Evolutionary conservation across 306 rosid genomes (phyloP), one percentile per base, ranked within the genome.

Genomic region (Dalbergia cultrata): DNA sequence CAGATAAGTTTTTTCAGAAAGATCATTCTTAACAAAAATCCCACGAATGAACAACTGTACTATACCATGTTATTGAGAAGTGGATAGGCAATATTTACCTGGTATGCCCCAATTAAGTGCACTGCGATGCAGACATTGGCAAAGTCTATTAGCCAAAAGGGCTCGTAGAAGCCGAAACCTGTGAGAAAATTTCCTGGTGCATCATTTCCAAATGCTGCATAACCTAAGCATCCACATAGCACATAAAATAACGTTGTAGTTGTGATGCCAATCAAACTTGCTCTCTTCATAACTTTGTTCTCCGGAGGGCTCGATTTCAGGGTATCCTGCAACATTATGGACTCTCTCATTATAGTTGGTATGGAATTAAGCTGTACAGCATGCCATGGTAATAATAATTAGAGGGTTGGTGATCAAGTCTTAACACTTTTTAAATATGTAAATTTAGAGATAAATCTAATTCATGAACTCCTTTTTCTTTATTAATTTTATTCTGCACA

Each of bases 161-260:
- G 97, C 41, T 91, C 93, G 7, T 89, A 91, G 92, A 91, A 91
- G 43, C 97, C 97, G 19, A 91, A 91, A 5, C 97, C 97, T 3
- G 97, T 91, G 77, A 91, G 93, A 85, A 91, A 91, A 53, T 91
- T 91, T 70, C 94, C 93, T 0, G 97, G 97, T 35, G 93, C 97
- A 12, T 69, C 17, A 52, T 91, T 91, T 67, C 97, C 93, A n/a
- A 91, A 91, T 3, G 97, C 97, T 49, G 97, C 97, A 35, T 91
- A 91, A 0, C 97, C 97, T 37, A 88, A 69, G 72, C 88, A 83
- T 13, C 97, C 97, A 47, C 97, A 91, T 0, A 91, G 87, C 45
- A 91, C 84, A 57, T 91, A 91, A 83, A 91, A 91, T 37, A 83
- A 22, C 1, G 92, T 87, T 19, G 97, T 91, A 11, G 93, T 89